phyloP scores from a whole-genome alignment of 148 eudicot species.

The Vaccinium corymbosum region DNA sequence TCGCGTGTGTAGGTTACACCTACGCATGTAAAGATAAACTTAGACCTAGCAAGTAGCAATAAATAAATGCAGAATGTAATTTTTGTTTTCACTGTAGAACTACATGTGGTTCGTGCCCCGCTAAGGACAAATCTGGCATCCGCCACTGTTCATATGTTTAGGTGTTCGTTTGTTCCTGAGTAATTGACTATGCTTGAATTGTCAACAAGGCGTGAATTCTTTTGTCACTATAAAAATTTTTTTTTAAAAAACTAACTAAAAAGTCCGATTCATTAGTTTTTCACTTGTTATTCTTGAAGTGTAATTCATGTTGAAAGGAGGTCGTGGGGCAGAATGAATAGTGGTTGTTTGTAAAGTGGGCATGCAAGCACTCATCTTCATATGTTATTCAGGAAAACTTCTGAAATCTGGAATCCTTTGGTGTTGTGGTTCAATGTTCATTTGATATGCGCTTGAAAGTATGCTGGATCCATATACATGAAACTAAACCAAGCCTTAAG shows the following conservation, averaged over 20 bases:
- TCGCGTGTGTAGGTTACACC: no score
- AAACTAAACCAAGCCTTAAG: no score
- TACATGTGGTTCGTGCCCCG: no score
- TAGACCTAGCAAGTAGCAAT: no score
- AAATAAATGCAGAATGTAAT: no score
- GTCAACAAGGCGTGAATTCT: background rate
- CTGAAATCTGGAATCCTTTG: background rate
- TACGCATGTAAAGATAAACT: no score
- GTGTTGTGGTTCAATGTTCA: background rate
- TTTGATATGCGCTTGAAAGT: background rate
- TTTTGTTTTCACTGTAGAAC: no score
- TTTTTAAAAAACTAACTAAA: background rate
- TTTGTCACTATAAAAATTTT: background rate
- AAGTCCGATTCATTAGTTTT: background rate
- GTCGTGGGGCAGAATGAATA: background rate
- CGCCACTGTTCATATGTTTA: background rate
- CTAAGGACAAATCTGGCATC: no score
- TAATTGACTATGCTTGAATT: background rate
- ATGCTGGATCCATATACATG: background rate
- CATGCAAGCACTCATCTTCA: background rate
- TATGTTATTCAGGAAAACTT: background rate
- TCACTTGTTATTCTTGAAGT: background rate
- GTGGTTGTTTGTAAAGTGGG: background rate
- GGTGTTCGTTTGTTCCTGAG: background rate
- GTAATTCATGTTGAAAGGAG: background rate